Evolutionary conservation across 1,284 basidiomycete genomes (phyloP).

Genomic region (Malassezia caprae): DNA sequence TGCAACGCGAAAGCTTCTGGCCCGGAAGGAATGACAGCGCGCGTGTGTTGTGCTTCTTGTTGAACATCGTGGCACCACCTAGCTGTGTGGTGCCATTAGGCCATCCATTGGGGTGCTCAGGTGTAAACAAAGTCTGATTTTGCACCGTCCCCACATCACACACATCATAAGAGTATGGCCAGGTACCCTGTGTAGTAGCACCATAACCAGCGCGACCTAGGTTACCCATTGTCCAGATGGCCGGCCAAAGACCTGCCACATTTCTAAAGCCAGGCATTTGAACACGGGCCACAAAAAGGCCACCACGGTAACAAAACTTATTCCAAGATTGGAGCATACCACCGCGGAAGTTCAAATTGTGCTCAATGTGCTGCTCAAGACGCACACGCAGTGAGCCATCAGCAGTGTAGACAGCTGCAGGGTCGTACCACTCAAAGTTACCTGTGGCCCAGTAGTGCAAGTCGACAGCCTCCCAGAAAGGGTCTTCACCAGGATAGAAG

Average conservation of each 20-base stretch:
- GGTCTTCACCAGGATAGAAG: conserved; percentile 57
- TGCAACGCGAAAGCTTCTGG: conserved; percentile 61
- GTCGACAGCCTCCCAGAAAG: conserved; percentile 63
- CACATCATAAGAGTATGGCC: conserved; percentile 59
- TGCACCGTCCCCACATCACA: conserved; percentile 74
- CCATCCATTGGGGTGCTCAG: background rate
- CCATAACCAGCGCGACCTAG: conserved; percentile 45
- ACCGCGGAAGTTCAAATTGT: conserved; percentile 60
- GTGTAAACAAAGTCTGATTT: conserved; percentile 48
- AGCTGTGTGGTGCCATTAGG: background rate
- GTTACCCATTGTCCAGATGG: conserved; percentile 78
- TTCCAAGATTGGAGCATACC: conserved; percentile 60
- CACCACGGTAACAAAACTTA: conserved; percentile 89
- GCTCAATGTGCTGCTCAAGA: conserved; percentile 43
- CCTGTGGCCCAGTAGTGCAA: conserved; percentile 60
- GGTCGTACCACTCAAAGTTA: conserved; percentile 57
- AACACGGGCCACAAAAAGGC: conserved; percentile 68
- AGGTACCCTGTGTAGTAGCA: conserved; percentile 56
- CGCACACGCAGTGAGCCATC: conserved; percentile 72
- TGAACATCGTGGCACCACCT: conserved; percentile 16
- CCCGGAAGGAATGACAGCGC: conserved; percentile 58
- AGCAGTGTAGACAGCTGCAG: conserved; percentile 65
- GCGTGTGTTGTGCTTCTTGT: conserved; percentile 27
- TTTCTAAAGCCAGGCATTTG: conserved; percentile 67
- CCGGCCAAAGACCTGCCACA: conserved; percentile 59